These are phyloP conservation scores for Pseudocohnilembus persalinus DNA, from an alignment of 169 alveolate genomes.

Conservation along the genomic window DNA sequence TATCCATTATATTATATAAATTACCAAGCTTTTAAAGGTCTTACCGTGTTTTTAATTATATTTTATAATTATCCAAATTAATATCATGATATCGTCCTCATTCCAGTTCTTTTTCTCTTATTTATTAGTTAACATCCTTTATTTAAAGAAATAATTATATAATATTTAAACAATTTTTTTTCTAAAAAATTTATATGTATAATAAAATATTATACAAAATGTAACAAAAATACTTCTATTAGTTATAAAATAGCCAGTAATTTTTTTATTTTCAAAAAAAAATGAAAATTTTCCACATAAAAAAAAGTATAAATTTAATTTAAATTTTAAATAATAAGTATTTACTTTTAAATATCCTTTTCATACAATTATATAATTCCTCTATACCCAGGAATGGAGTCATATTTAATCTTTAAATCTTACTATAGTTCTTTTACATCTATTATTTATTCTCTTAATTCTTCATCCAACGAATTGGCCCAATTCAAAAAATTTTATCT, in stretches of 20 bases:
- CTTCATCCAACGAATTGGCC: background rate
- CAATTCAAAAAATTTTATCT: background rate
- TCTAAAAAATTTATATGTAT: background rate
- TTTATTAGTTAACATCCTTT: background rate
- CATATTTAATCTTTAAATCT: background rate
- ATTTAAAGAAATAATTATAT: too few relatives aligned
- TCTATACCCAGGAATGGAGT: background rate
- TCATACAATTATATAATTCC: background rate
- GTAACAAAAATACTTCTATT: background rate
- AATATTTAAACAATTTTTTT: background rate
- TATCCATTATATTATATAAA: too few relatives aligned
- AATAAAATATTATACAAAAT: too few relatives aligned
- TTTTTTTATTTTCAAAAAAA: background rate
- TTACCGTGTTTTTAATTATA: background rate
- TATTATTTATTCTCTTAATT: background rate
- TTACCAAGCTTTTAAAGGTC: slow-evolving; percentile 8
- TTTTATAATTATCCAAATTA: slow-evolving; percentile 7
- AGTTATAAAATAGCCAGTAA: background rate
- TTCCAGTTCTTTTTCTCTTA: slow-evolving; percentile 22
- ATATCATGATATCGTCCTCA: slow-evolving; percentile 24
- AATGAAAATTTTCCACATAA: too few relatives aligned
- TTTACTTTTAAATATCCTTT: background rate
- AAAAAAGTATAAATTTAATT: too few relatives aligned
- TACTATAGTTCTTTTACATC: background rate
- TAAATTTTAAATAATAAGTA: too few relatives aligned